Evolutionary conservation across 2,329 filamentous ascomycete species (phyloP).

Genomic region (Calonectria henricotiae): DNA sequence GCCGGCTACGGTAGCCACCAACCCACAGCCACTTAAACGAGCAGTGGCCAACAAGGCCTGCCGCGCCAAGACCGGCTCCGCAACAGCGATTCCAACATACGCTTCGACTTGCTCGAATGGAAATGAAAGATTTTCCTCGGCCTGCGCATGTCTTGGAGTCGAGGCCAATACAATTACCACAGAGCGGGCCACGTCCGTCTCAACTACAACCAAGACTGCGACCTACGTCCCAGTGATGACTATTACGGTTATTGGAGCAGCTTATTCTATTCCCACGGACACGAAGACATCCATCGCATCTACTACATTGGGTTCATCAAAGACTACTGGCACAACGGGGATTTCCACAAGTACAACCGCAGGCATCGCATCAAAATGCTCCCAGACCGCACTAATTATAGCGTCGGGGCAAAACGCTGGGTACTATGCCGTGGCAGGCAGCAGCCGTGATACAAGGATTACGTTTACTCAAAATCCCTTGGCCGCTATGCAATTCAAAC

Average conservation of each 20-base stretch:
- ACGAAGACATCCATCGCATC: not conserved
- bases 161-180: not conserved
- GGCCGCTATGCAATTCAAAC: not conserved
- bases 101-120: not conserved
- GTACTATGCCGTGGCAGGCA: not conserved
- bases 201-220: not conserved
- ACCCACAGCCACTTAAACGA: not conserved
- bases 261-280: not conserved
- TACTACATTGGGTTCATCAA: not conserved
- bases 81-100: not conserved
- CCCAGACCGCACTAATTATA: not conserved
- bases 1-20: not conserved
- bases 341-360: not conserved
- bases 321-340: not conserved
- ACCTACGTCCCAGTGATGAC: not conserved
- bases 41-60: not conserved
- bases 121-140: not conserved
- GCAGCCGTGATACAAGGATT: not conserved
- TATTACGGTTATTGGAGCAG: not conserved
- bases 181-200: not conserved
- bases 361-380: not conserved
- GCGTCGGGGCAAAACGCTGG: not conserved
- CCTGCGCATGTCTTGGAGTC: constrained; percentile 6
- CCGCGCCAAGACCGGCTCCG: not conserved
- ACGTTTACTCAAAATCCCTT: not conserved